Evolutionary conservation across 192 early-diverging fungal genomes (phyloP), one percentile per base, ranked within the genome.

Genomic region (Coemansia interrupta): DNA sequence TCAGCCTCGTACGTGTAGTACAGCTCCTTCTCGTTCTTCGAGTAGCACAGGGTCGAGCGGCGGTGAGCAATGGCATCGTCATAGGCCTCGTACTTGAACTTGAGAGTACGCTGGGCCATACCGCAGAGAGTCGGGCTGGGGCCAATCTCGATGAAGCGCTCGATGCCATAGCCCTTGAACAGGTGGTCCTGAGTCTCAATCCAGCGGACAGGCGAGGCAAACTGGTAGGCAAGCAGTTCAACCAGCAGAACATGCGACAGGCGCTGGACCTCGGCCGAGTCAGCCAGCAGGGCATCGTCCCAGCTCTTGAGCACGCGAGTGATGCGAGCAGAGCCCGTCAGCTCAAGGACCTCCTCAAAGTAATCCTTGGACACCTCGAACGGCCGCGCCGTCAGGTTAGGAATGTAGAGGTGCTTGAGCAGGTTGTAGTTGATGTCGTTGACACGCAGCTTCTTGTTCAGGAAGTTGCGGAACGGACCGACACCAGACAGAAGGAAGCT

Each of bases 41-140:
- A 81, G 53, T 86, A 90, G 73, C 89, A 93, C 61, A 95, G 82
- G 57, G 88, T 91, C n/a, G 87, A 84, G 72, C 95, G 91, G 63
- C 88, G 88, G 63, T 87, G 86, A 50, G 90, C 93, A 63, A 94
- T 84, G 24, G 95, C 95, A 61, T 93, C 91, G 66, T 97, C 95
- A 56, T 95, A 93, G 3, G 90, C 90, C 80, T 94, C 90, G 62
- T 95, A 97, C 84, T 97, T 97, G 83, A 93, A 86, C 84, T 93
- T 94, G 49, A 97, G 82, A 1, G 95, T 97, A 63, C 93, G 88
- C 52, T 82, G 80, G 32, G 93, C 93, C 95, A 97, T 97, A 54
- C 93, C 92, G 72, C 84, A 87, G 36, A 97, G 84, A 45, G 92
- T 92, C 19, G 92, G 92, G 66, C 83, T 83, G 14, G 94, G 94